Evolutionary conservation across 768 basidiomycete genomes (phyloP), one percentile per base, ranked within the genome.

Genomic region (Suillus placidus): DNA sequence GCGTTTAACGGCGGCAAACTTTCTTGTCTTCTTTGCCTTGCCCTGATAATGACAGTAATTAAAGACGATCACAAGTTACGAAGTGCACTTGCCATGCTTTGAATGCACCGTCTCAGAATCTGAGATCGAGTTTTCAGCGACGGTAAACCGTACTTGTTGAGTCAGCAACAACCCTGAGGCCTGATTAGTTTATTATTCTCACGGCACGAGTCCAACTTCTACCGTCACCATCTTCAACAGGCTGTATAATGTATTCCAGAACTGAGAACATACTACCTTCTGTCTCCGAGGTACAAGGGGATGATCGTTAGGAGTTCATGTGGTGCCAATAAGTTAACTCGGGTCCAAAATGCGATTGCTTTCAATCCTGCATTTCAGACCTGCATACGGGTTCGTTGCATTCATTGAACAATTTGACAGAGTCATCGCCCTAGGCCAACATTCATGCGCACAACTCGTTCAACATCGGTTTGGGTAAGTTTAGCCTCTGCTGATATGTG

Each of bases 1-100:
- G 20, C 96, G 91, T 79, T 99, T 99, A 55, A 97, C 94, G 12
- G 88, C 81, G 2, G 95, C 97, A 76, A 99, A 98, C 76, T 97
- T 97, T 78, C 95, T 85, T 1, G 95, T 96, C 77, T 95, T 97
- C 78, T 94, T 94, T 35, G 93, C 93, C 79, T 88, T 95, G 14
- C 88, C 93, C 95, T 97, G 68, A 6, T 52, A 32, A 37, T 16
- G 5, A 35, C 40, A 35, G 23, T 45, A 20, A 40, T 54, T 12
- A 43, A 32, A 12, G 35, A n/a, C 5, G 30, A 30, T 6, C 9
- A 23, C 14, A 37, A 13, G 23, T 37, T 6, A 52, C 35, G 20
- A 8, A 30, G 10, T 42, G 37, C 61, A 54, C 67, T 38, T 64
- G 70, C 75, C 75, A 76, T 76, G 3, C 60, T 20, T 12, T 57